Base-by-base conservation (phyloP, 768 basidiomycete genomes). In the Sarcodon aspratus region DNA sequence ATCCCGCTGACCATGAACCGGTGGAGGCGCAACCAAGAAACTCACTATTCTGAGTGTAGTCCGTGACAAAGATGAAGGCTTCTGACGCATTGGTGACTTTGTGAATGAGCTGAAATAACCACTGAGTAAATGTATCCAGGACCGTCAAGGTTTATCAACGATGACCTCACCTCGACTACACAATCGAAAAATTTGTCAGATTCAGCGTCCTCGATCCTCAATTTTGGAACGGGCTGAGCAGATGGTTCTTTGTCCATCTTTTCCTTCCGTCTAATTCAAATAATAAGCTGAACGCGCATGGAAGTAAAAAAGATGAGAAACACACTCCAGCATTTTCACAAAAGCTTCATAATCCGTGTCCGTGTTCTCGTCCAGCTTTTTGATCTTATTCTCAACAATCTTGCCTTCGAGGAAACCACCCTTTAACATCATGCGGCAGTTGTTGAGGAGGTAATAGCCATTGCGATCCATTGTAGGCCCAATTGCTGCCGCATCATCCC, bases 1-100 rank as follows among this genome's bases (percentile, higher is more conserved):
- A 67, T n/a, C 67, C 65, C n/a, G 47, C 48, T 3, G 70, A 63
- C 70, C 74, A 75, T 18, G 62, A 56, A 45, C 64, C 61, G 9
- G 63, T 53, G 9, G 61, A 52, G 15, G 56, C 49, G 3, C 59
- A 50, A n/a, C 60, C 52, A 5, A 63, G 56, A 34, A 82, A 62
- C 46, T 71, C 62, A 3, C 68, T 54, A 47, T 80, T 71, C 3
- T 63, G 58, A 1, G 81, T 81, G 56, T 83, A 85, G 59, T 86
- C 84, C 7, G 82, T 84, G 33, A 80, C 74, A 52, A 74, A 79
- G 36, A 84, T 60, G 45, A 64, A 68, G 4, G 69, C 61, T 21
- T 59, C 58, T 27, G 64, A 59, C 32, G 59, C 54, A 13, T 64
- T 55, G 40, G 66, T 63, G 15, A 60, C 52, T 10, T 64, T 51